Conservation (phyloP, 2,329 filamentous ascomycete species). For the Rhynchosporium graminicola region DNA sequence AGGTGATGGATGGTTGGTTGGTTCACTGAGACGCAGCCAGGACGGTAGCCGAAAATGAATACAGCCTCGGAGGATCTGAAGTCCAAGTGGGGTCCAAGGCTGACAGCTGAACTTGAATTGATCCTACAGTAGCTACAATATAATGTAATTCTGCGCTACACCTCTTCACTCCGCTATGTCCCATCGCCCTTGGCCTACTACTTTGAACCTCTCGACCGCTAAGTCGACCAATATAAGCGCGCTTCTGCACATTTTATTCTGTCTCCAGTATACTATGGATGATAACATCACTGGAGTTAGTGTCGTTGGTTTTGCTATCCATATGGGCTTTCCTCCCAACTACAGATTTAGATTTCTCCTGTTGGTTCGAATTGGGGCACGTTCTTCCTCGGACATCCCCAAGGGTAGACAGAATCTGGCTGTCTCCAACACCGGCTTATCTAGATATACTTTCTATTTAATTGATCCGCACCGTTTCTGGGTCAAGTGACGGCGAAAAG, state of each 20-base stretch:
- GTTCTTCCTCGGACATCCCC: constrained; percentile 14
- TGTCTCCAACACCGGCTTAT: constrained; percentile 17
- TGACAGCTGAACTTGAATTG: constrained; percentile 11
- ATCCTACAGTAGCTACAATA: neutral
- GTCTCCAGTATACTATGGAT: constrained; percentile 2
- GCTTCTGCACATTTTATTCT: neutral
- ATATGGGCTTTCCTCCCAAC: neutral
- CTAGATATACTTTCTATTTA: neutral
- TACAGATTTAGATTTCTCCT: neutral
- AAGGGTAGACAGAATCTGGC: constrained; percentile 3
- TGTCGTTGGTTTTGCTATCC: neutral
- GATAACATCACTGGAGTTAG: neutral
- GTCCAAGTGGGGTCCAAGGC: constrained; percentile 16
- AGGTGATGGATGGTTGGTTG: constrained; percentile 3
- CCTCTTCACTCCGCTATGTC: neutral
- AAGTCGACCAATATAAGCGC: neutral
- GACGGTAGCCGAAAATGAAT: constrained; percentile 3
- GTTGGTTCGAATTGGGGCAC: constrained; percentile 4
- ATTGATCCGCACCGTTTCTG: constrained; percentile 16
- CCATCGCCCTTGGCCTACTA: neutral
- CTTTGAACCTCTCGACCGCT: neutral
- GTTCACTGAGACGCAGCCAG: constrained; percentile 10
- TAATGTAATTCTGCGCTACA: neutral
- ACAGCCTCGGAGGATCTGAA: constrained; percentile 20
- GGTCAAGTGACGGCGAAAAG: constrained; percentile 24